Evolutionary conservation across 2,329 filamentous ascomycete genomes (phyloP), one percentile per base, ranked within the genome.

Genomic region (Aspergillus sp.): DNA sequence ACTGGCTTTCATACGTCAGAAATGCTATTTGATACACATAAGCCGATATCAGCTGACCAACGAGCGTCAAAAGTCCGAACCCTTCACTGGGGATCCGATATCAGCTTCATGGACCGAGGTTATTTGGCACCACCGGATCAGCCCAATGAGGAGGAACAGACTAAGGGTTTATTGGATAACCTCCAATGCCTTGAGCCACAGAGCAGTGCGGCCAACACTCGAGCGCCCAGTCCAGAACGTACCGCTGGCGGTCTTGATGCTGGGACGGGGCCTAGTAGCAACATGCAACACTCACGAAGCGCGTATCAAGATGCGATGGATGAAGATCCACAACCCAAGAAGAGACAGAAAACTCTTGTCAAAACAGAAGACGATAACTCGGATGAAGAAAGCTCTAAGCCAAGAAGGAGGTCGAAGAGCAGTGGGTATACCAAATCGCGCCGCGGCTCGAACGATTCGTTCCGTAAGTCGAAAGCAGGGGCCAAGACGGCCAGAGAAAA

Each of bases 31-130:
- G 66, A 68, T 51, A 58, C 64, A 5, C 61, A 61, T 30, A 59
- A 69, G 30, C 61, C 65, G 2, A 59, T 64, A 20, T 58, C 62
- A 2, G 56, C 56, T 17, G 66, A 66, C 50, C 65, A 66, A 50
- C 66, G 65, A 59, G 66, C 66, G 32, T 67, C 61, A 49, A 73
- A 58, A 74, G 58, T 57, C 17, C 60, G 63, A 9, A 60, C 64
- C 45, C 72, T 85, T 41, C 78, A 80, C 52, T 88, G 82, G 79
- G 85, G 85, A 7, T 85, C 85, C 1, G 85, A 88, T 63, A 64
- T 75, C n/a, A 80, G 73, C 49, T 88, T 88, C 61, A 75, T 71
- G 51, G 63, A 74, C 5, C 78, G 80, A 56, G 76, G 74, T n/a
- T 88, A 83, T 57, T 69, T 79, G 5, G 78, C 82, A 1, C 72